phyloP scores from a whole-genome alignment of 345 rosid genomes.

The Moricandia arvensis region DNA sequence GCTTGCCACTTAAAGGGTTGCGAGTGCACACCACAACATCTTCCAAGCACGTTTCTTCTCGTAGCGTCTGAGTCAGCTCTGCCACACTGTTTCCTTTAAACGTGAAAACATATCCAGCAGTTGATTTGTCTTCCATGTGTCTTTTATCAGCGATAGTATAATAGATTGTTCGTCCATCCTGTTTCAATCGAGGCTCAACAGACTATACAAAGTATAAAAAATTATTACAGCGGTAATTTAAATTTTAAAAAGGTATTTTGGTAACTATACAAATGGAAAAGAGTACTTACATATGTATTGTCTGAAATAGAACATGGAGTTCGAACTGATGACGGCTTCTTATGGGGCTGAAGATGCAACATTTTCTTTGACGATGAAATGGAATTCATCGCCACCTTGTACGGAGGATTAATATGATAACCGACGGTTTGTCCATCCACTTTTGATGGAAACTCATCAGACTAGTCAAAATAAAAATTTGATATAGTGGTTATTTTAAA shows the following conservation, averaged over 20 bases:
- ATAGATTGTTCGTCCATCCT: background rate
- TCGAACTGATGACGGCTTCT: background rate
- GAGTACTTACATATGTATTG: background rate
- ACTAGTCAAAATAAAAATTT: background rate
- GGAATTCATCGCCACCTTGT: background rate
- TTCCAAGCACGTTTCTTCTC: slow-evolving; percentile 65
- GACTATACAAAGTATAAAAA: background rate
- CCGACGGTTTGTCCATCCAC: background rate
- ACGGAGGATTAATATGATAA: background rate
- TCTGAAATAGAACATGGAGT: background rate
- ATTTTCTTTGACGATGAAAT: background rate
- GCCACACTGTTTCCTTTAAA: slow-evolving; percentile 77
- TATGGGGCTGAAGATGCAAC: background rate
- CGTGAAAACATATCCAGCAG: slow-evolving; percentile 53
- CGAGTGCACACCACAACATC: slow-evolving; percentile 77
- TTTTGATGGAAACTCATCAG: background rate
- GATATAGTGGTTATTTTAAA: background rate
- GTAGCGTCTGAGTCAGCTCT: slow-evolving; percentile 63
- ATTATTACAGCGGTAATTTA: background rate
- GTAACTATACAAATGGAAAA: background rate
- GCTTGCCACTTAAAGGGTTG: slow-evolving; percentile 80
- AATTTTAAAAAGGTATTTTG: background rate
- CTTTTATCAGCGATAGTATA: slow-evolving; percentile 66
- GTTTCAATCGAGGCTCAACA: background rate
- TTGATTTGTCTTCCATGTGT: slow-evolving; percentile 60